Conservation (phyloP, 495 filamentous ascomycete genomes). For the Ascodesmis nigricans region DNA sequence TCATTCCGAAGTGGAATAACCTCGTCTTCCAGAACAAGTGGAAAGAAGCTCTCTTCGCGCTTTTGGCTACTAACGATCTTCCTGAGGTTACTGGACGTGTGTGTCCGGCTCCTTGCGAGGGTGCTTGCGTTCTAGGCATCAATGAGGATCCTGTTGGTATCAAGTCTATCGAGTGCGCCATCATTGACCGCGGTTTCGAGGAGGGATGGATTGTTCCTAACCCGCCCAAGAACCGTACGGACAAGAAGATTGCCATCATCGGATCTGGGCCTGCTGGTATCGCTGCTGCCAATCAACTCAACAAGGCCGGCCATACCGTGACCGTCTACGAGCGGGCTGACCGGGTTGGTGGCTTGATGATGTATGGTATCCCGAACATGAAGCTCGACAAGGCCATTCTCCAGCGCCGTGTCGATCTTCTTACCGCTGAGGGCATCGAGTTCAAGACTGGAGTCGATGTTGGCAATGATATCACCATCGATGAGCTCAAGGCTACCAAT, state of each 20-base stretch:
- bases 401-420: conserved; percentile 86
- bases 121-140: conserved; percentile 92
- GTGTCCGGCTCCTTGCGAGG: conserved; percentile 93
- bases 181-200: conserved; percentile 97
- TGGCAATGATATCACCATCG: conserved; percentile 57
- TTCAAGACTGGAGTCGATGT: conserved; percentile 60
- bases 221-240: conserved; percentile 58
- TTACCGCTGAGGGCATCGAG: conserved; percentile 74
- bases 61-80: conserved; percentile 99
- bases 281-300: conserved; percentile 83
- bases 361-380: conserved; percentile 99
- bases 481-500: conserved; percentile 51
- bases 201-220: conserved; percentile 96
- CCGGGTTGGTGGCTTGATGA: conserved; percentile 79
- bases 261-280: conserved; percentile 89
- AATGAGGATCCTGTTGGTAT: conserved; percentile 97
- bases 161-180: conserved; percentile 97
- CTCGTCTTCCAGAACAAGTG: conserved; percentile 83
- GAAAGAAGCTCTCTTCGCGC: conserved; percentile 81
- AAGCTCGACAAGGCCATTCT: conserved; percentile 98
- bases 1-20: conserved; percentile 99
- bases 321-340: conserved; percentile 95
- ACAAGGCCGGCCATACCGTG: conserved; percentile 74
- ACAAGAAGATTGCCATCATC: conserved; percentile 80
- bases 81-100: conserved; percentile 98